Base-by-base conservation (phyloP, 192 early-diverging fungal species). In the Backusella luteola region DNA sequence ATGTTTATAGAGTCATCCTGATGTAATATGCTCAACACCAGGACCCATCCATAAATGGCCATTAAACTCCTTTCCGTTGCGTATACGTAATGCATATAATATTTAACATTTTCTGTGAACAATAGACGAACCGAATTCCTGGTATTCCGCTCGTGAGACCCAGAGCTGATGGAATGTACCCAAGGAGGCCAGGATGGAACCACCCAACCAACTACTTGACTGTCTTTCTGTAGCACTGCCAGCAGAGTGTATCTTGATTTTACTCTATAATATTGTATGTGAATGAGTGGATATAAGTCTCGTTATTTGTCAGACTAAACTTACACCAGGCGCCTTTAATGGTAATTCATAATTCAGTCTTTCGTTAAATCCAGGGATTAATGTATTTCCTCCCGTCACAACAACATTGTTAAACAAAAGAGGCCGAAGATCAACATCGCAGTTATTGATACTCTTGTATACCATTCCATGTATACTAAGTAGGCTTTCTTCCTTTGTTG, bases 151-250 rank as follows among this genome's bases (percentile, higher is more conserved):
- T 76, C 93, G 93, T 34, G 96, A 98, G 11, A 99, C 93, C 98
- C 98, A 99, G 69, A 99, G 87, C 85, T 98, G 98, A 79, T 98
- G 97, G 89, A 99, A 99, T 0, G 96, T 96, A 73, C 96, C 96
- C 73, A 99, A 79, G 3, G 96, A 97, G 2, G 95, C 92, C 67
- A 99, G 84, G 49, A 99, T 96, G 0, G 97, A 98, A 6, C 97
- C 97, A 59, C 98, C 98, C 38, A 98, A 89, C 98, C 98, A 99
- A 34, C 94, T 87, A n/a, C 95, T 92, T 76, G 94, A 97, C 77
- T 93, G 93, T 72, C 96, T 91, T 83, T 99, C 98, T 21, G 89
- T 87, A 35, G 88, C 85, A 38, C 89, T 92, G 72, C 88, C 91
- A 1, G 96, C 88, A 36, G 94, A 90, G 74, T 93, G 91, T 73